Evolutionary conservation across 1,284 basidiomycete species (phyloP).

Genomic region (Exsudoporus floridanus): DNA sequence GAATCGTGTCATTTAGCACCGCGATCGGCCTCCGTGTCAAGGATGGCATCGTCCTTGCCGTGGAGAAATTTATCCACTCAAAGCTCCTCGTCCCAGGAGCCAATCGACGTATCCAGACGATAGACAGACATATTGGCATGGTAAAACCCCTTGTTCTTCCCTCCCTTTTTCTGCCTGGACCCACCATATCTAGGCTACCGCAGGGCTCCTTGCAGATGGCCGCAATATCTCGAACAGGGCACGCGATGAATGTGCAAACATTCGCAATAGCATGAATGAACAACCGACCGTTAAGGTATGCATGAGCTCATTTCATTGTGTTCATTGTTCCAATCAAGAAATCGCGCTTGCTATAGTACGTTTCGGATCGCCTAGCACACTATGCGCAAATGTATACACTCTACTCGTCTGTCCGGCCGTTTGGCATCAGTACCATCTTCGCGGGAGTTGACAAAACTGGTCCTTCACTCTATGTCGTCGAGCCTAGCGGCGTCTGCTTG

Average conservation of each 20-base stretch:
- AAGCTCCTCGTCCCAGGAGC: slow-evolving; percentile 93
- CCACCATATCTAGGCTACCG: slow-evolving; percentile 65
- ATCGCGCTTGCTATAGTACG: slow-evolving; percentile 46
- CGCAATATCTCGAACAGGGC: slow-evolving; percentile 86
- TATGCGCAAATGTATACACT: slow-evolving; percentile 97
- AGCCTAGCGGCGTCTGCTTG: slow-evolving; percentile 93
- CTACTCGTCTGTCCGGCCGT: slow-evolving; percentile 97
- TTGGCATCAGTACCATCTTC: slow-evolving; percentile 92
- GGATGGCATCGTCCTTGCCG: slow-evolving; percentile 92
- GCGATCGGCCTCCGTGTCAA: slow-evolving; percentile 90
- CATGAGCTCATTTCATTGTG: slow-evolving; percentile 23
- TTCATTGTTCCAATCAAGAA: not conserved
- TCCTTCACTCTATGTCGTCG: slow-evolving; percentile 87
- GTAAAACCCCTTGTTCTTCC: slow-evolving; percentile 43
- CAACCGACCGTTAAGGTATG: slow-evolving; percentile 80
- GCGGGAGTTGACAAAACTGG: slow-evolving; percentile 89
- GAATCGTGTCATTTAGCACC: slow-evolving; percentile 54
- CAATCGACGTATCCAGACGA: slow-evolving; percentile 90
- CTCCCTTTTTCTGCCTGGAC: not conserved
- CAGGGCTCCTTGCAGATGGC: slow-evolving; percentile 93
- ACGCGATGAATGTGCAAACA: slow-evolving; percentile 79
- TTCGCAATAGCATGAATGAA: slow-evolving; percentile 75
- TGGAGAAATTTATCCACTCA: slow-evolving; percentile 97
- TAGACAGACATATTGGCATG: slow-evolving; percentile 92
- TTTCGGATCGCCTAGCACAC: slow-evolving; percentile 83